Conservation (phyloP, 2,329 filamentous ascomycete species). For the Colletotrichum plurivorum region DNA sequence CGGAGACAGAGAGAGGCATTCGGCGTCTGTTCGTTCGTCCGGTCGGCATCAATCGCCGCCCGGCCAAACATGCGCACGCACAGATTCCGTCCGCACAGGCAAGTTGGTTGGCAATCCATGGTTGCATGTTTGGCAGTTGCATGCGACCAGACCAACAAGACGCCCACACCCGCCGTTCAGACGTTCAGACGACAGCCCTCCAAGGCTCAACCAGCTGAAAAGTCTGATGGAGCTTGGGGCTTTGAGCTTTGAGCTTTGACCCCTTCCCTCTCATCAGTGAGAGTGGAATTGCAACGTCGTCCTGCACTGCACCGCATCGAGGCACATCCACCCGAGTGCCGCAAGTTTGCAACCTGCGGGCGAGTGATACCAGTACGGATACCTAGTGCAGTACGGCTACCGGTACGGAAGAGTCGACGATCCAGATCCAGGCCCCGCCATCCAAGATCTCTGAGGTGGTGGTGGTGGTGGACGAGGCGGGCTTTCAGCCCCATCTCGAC, state of each 20-base stretch:
- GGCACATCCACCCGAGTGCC: neutral
- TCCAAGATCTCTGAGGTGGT: slow-evolving; percentile 31
- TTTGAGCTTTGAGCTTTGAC: slow-evolving; percentile 16
- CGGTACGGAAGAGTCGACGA: slow-evolving; percentile 18
- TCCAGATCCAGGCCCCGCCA: slow-evolving; percentile 38
- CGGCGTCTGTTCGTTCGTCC: slow-evolving; percentile 1
- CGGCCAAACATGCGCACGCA: neutral
- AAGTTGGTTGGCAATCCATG: too few species aligned
- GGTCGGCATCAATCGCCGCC: slow-evolving; percentile 4
- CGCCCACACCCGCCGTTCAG: neutral
- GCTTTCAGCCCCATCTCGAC: slow-evolving; percentile 27
- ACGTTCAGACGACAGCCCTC: slow-evolving; percentile 14
- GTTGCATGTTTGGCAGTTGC: too few species aligned
- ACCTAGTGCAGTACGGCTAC: too few species aligned
- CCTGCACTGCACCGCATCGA: slow-evolving; percentile 2
- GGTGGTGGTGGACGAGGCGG: slow-evolving; percentile 21
- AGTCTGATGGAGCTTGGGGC: slow-evolving; percentile 13
- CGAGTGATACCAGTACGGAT: neutral
- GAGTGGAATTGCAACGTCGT: slow-evolving; percentile 13
- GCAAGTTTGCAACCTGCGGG: neutral
- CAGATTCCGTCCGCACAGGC: slow-evolving; percentile 5
- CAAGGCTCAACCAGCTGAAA: slow-evolving; percentile 10
- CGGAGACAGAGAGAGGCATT: neutral
- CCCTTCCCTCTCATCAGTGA: slow-evolving; percentile 17
- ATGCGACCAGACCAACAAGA: neutral